These are phyloP conservation scores for Buxus sempervirens DNA, from an alignment of 164 flowering plant species.

Conservation along the genomic window DNA sequence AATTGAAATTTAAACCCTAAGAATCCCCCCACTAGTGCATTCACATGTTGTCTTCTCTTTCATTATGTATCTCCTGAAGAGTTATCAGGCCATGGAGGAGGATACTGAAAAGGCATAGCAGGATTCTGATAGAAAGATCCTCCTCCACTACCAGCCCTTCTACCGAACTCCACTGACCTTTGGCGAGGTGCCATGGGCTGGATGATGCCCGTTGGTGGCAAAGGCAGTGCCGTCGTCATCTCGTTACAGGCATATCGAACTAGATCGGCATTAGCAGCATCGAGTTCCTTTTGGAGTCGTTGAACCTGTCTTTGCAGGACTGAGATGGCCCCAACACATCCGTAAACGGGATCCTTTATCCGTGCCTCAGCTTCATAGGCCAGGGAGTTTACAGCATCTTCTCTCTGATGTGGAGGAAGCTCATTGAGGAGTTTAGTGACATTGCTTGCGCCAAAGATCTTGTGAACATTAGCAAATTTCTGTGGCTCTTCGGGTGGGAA, in stretches of 20 bases:
- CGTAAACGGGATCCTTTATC: slow-evolving; percentile 68
- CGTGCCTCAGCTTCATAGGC: slow-evolving; percentile 76
- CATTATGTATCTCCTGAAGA: slow-evolving; percentile 21
- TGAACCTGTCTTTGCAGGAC: slow-evolving; percentile 66
- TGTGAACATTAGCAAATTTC: slow-evolving; percentile 71
- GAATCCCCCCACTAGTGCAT: background rate
- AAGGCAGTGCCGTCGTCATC: slow-evolving; percentile 21
- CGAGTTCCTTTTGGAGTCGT: slow-evolving; percentile 63
- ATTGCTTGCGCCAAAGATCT: slow-evolving; percentile 77
- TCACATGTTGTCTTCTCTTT: slow-evolving; percentile 32
- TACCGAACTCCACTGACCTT: slow-evolving; percentile 19
- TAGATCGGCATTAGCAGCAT: slow-evolving; percentile 60
- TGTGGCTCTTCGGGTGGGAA: slow-evolving; percentile 80
- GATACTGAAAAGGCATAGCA: slow-evolving; percentile 24
- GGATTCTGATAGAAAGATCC: slow-evolving; percentile 21
- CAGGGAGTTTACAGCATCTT: no score
- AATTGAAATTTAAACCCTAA: slow-evolving; percentile 19
- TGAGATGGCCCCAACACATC: slow-evolving; percentile 72
- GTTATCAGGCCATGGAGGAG: slow-evolving; percentile 41
- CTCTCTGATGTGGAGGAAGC: slow-evolving; percentile 67
- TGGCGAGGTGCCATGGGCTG: slow-evolving; percentile 15
- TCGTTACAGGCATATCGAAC: slow-evolving; percentile 54
- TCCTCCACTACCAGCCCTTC: slow-evolving; percentile 25
- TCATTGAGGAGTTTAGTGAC: slow-evolving; percentile 73
- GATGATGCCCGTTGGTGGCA: slow-evolving; percentile 8